These are phyloP conservation scores for Pythium dissimile DNA, from an alignment of 352 stramenopile species.

Conservation along the genomic window DNA sequence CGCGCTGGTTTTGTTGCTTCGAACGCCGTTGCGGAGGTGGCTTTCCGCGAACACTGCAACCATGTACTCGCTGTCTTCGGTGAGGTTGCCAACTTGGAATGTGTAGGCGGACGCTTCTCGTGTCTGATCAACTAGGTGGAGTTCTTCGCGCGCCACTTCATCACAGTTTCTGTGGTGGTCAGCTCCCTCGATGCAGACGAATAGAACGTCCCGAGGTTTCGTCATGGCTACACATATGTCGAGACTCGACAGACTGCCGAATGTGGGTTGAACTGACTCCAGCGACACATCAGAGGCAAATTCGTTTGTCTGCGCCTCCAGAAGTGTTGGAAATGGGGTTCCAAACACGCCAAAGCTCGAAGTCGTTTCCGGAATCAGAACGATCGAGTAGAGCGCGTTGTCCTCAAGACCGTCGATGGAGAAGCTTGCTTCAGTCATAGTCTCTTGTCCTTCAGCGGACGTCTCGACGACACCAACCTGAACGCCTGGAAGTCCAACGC, in stretches of 20 bases:
- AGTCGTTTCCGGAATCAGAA: conserved; percentile 60
- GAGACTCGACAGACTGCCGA: conserved; percentile 37
- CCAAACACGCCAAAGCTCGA: conserved; percentile 63
- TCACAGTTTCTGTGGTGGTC: conserved; percentile 15
- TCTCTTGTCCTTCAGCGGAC: background rate
- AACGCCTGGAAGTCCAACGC: background rate
- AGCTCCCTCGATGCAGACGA: conserved; percentile 29
- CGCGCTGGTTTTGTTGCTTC: conserved; percentile 27
- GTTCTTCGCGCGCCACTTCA: conserved; percentile 31
- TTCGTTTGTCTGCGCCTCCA: conserved; percentile 62
- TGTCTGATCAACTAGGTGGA: conserved; percentile 21
- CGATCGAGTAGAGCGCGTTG: conserved; percentile 46
- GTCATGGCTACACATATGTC: conserved; percentile 47
- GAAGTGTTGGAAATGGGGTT: conserved; percentile 28
- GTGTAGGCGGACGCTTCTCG: conserved; percentile 23
- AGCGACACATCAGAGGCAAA: conserved; percentile 58
- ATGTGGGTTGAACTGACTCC: conserved; percentile 21
- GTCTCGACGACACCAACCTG: background rate
- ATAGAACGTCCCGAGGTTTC: conserved; percentile 55
- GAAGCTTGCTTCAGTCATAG: conserved; percentile 1
- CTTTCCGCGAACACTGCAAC: conserved; percentile 60
- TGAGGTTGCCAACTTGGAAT: conserved; percentile 53
- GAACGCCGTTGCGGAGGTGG: conserved; percentile 43
- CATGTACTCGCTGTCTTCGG: conserved; percentile 38
- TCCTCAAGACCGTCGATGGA: conserved; percentile 40